These are phyloP conservation scores for Poa annua DNA, from an alignment of 176 grass and related monocot genomes.

Conservation along the genomic window DNA sequence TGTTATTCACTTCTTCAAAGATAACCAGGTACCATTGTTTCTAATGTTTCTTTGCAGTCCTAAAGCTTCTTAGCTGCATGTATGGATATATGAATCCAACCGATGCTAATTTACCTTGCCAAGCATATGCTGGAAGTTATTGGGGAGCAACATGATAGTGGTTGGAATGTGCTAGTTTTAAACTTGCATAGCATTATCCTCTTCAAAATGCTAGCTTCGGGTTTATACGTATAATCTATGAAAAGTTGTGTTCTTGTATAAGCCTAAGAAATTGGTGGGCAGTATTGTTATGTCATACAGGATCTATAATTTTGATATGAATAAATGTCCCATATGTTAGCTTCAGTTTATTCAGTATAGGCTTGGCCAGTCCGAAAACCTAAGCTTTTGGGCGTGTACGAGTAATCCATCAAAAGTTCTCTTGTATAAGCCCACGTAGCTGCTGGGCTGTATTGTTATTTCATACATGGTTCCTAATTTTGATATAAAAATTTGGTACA, in stretches of 20 bases:
- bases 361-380: not conserved
- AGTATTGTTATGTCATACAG: not conserved
- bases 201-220: slow-evolving; percentile 7
- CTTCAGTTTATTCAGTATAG: slow-evolving; percentile 9
- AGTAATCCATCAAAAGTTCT: slow-evolving; percentile 1
- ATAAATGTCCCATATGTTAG: not conserved
- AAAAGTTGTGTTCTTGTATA: not conserved
- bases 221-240: not conserved
- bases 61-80: not conserved
- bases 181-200: not conserved
- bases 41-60: slow-evolving; percentile 17
- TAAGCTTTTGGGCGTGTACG: not conserved
- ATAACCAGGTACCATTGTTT: slow-evolving; percentile 48
- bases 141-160: slow-evolving; percentile 11
- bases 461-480: not conserved
- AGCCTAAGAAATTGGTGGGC: not conserved
- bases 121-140: not conserved
- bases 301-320: not conserved
- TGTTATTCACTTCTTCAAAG: slow-evolving; percentile 61
- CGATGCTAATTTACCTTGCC: not conserved
- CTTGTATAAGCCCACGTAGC: not conserved
- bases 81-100: not conserved
- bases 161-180: not conserved
- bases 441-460: not conserved
- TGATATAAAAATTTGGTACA: not conserved